Conservation (phyloP, 1,139 yeast species). For the Nakaseomyces glabratus region DNA sequence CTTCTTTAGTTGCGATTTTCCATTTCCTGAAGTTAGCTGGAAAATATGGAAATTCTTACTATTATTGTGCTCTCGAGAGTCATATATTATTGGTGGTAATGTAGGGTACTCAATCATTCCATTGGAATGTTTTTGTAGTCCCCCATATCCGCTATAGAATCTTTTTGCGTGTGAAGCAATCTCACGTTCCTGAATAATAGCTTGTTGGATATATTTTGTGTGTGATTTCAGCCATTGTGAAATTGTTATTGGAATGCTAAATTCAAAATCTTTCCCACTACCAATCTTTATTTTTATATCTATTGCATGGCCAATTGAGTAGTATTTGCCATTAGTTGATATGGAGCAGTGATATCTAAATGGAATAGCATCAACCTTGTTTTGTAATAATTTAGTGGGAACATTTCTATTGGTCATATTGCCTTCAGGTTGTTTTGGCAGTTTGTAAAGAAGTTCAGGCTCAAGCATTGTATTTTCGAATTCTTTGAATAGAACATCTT, state of each 20-base stretch:
- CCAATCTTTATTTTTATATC: constrained; percentile 41
- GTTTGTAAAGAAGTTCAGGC: constrained; percentile 26
- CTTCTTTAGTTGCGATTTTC: constrained; percentile 9
- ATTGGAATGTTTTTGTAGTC: constrained; percentile 23
- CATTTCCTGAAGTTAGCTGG: neutral
- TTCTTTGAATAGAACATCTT: constrained; percentile 22
- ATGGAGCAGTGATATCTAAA: constrained; percentile 34
- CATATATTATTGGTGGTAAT: constrained; percentile 28
- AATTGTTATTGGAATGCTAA: constrained; percentile 45
- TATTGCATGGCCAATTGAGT: constrained; percentile 45
- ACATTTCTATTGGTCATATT: constrained; percentile 9
- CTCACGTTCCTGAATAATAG: constrained; percentile 47
- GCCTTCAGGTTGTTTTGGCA: constrained; percentile 13
- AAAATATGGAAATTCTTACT: constrained; percentile 11
- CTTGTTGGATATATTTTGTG: constrained; percentile 39
- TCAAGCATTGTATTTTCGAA: constrained; percentile 27
- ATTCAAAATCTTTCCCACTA: constrained; percentile 42
- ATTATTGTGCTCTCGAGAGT: constrained; percentile 14
- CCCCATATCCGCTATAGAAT: constrained; percentile 28
- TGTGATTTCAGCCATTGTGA: constrained; percentile 43
- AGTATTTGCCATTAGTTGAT: constrained; percentile 44
- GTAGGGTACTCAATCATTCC: constrained; percentile 30
- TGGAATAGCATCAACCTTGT: constrained; percentile 25
- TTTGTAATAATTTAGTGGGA: constrained; percentile 20
- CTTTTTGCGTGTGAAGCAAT: constrained; percentile 33